These are phyloP conservation scores for Nakazawaea laoshanensis DNA, from an alignment of 805 yeast genomes.

Conservation along the genomic window DNA sequence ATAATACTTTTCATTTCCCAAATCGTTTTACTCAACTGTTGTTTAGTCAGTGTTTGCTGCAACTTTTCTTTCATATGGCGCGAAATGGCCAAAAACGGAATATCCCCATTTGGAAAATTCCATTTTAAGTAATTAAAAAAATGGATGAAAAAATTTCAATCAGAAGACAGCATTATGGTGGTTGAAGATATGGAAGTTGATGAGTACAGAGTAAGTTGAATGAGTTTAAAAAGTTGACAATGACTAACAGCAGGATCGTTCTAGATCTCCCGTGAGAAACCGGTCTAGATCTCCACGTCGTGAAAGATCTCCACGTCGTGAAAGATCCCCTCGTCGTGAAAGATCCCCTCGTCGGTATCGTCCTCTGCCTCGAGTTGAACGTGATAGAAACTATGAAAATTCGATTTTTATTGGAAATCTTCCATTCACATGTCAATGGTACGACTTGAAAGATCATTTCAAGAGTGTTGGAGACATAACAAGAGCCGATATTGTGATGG, in stretches of 20 bases:
- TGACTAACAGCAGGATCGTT: slow-evolving; percentile 11
- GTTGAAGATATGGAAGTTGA: slow-evolving; percentile 53
- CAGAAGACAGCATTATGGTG: slow-evolving; percentile 7
- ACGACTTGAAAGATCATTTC: slow-evolving; percentile 53
- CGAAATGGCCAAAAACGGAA: no score
- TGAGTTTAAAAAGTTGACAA: not conserved
- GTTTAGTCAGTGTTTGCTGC: no score
- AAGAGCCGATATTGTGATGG: slow-evolving; percentile 75
- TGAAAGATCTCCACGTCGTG: slow-evolving; percentile 18
- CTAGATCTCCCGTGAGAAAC: slow-evolving; percentile 22
- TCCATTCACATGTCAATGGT: slow-evolving; percentile 54
- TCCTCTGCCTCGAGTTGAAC: slow-evolving; percentile 26
- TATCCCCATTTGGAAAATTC: no score
- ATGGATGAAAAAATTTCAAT: no score
- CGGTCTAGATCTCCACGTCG: slow-evolving; percentile 20
- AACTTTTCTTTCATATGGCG: no score
- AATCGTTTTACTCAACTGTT: no score
- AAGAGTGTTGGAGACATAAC: slow-evolving; percentile 55
- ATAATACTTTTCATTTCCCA: no score
- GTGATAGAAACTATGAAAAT: slow-evolving; percentile 54
- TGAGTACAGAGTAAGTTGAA: slow-evolving; percentile 32
- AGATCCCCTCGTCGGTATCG: slow-evolving; percentile 15
- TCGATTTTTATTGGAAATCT: slow-evolving; percentile 70
- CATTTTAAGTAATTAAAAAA: no score
- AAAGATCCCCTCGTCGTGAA: slow-evolving; percentile 16